Base-by-base conservation (phyloP, 768 basidiomycete species). In the Mycena venus region DNA sequence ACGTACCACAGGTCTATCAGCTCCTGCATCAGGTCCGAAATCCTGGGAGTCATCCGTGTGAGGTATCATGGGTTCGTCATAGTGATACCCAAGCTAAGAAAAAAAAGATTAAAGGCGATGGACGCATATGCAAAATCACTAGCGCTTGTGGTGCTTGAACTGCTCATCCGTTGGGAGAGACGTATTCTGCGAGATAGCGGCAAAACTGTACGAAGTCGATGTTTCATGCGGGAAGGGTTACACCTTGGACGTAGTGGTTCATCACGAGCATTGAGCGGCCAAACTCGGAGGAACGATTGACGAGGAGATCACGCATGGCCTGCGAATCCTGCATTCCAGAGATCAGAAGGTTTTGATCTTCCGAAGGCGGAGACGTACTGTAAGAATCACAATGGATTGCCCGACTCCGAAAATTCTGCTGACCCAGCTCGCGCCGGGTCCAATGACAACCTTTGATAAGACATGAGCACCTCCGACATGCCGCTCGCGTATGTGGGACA, bases 41-140 rank as follows among this genome's bases (percentile, higher is more conserved):
- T 73, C 23, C 65, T 29, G n/a, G 72, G 72, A 4, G 64, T 55
- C 72, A 73, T 73, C 2, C 72, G 72, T 11, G 72, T 67, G 2
- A 73, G 58, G 51, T 73, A 73, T n/a, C n/a, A n/a, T 3, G 72
- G 72, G 58, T 53, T 67, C 36, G 55, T 73, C 67, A 73, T 73
- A 17, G 72, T 67, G 7, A 61, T 44, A 8, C 66, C 72, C 3
- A 73, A 49, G 29, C 72, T 73, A 38, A 14, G 12, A 53, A 29
- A 53, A 53, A 23, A 23, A 14, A 25, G 10, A 9, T 1, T n/a
- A n/a, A 38, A 9, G 47, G 9, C 17, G 21, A 49, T 4, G 21
- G n/a, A 23, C 17, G 21, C 8, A n/a, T 10, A 6, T 9, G 8
- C 9, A 9, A 8, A 53, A 25, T 1, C 12, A 62, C 60, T 70